phyloP scores from a whole-genome alignment of 1,139 yeast species.

The Sugiyamaella neomexicana region DNA sequence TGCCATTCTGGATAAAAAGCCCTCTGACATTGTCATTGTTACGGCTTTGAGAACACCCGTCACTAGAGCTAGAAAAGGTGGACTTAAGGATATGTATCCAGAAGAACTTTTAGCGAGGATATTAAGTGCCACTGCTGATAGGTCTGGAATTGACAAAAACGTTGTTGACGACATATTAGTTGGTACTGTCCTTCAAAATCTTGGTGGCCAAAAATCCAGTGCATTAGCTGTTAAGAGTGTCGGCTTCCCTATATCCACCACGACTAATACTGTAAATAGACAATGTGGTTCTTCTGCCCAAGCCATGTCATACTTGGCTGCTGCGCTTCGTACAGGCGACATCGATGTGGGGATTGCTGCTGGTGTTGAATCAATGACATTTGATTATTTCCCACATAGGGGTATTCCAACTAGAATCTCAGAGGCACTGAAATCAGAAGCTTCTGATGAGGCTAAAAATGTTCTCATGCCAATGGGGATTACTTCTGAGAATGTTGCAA shows the following conservation, averaged over 20 bases:
- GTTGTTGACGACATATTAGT: constrained; percentile 40
- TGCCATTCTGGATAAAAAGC: constrained; percentile 30
- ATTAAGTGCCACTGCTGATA: constrained; percentile 39
- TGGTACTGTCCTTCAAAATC: constrained; percentile 41
- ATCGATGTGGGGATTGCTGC: constrained; percentile 45
- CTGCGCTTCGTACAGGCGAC: constrained; percentile 41
- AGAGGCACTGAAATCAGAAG: constrained; percentile 31
- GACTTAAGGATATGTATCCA: constrained; percentile 43
- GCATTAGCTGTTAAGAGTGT: constrained; percentile 41
- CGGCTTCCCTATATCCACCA: constrained; percentile 45
- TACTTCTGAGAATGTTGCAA: constrained; percentile 44
- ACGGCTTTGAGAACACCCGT: constrained; percentile 46
- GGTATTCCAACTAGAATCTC: constrained; percentile 43
- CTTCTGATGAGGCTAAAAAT: constrained; percentile 38
- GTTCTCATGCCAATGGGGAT: constrained; percentile 47
- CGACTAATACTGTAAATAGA: constrained; percentile 45
- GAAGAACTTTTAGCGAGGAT: constrained; percentile 43
- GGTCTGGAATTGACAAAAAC: constrained; percentile 37
- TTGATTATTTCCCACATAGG: constrained; percentile 46
- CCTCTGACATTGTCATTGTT: constrained; percentile 43
- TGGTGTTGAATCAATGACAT: constrained; percentile 50
- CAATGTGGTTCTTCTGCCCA: constrained; percentile 49
- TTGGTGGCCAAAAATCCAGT: constrained; percentile 43
- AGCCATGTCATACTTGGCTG: constrained; percentile 44
- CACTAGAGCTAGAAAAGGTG: constrained; percentile 44